A percentile compares a stretch with the other conserved stretches of the same genome.
These are phyloP conservation scores for Iodosphaeria phyllophila DNA, from an alignment of 2,329 filamentous ascomycete species.

Conservation along the genomic window DNA sequence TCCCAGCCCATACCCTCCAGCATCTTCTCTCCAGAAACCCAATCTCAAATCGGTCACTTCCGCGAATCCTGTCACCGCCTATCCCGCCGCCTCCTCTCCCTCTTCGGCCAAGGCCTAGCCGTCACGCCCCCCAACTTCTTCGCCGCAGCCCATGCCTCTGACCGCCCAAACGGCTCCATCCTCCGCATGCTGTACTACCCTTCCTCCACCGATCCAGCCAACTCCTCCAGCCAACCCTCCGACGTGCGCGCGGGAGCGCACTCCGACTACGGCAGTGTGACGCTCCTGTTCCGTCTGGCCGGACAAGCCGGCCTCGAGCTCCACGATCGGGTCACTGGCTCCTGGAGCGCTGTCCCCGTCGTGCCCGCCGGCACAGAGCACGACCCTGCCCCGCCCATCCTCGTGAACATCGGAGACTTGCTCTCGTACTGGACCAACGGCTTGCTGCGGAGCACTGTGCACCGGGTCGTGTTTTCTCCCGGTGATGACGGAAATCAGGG, in stretches of 20 bases:
- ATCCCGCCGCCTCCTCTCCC: slow-evolving; percentile 51
- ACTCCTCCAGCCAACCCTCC: slow-evolving; percentile 18
- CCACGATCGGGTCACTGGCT: slow-evolving; percentile 32
- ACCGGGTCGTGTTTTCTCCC: slow-evolving; percentile 78
- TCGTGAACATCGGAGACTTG: slow-evolving; percentile 58
- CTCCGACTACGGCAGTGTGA: slow-evolving; percentile 63
- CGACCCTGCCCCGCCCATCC: slow-evolving; percentile 49
- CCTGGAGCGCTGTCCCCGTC: slow-evolving; percentile 49
- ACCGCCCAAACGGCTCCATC: slow-evolving; percentile 33
- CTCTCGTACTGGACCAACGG: slow-evolving; percentile 82
- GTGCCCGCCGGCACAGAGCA: slow-evolving; percentile 37
- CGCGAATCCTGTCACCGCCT: slow-evolving; percentile 51
- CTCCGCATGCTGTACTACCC: slow-evolving; percentile 61
- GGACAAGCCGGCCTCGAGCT: slow-evolving; percentile 81
- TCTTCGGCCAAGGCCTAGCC: slow-evolving; percentile 62
- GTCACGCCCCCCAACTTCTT: slow-evolving; percentile 37
- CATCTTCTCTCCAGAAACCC: slow-evolving; percentile 38
- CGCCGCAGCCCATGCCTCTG: slow-evolving; percentile 26
- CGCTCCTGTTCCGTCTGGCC: slow-evolving; percentile 67
- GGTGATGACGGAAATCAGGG: slow-evolving; percentile 15
- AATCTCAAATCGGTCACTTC: slow-evolving; percentile 47
- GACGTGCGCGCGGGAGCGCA: slow-evolving; percentile 83
- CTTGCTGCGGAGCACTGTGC: slow-evolving; percentile 70
- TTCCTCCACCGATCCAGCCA: slow-evolving; percentile 20
- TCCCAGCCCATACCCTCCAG: slow-evolving; percentile 59